Percentiles rank a stretch among this genome's conserved stretches.
Evolutionary conservation across 2,329 filamentous ascomycete species (phyloP).

Genomic region (Aspergillus melleus): DNA sequence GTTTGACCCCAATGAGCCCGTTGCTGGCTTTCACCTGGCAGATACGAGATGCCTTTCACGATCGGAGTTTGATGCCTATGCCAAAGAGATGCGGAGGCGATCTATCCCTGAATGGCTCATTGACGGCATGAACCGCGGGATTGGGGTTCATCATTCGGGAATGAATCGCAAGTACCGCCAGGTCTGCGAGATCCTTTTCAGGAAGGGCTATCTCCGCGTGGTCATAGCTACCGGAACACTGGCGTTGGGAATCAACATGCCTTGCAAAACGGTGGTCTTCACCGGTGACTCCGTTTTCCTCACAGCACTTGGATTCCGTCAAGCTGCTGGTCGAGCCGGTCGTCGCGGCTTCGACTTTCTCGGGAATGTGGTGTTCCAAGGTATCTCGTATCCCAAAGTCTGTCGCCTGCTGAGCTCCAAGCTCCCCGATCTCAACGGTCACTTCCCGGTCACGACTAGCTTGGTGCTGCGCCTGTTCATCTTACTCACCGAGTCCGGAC

Average conservation of each 20-base stretch:
- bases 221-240: slow-evolving; percentile 76
- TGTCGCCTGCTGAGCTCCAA: slow-evolving; percentile 70
- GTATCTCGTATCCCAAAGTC: slow-evolving; percentile 60
- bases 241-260: slow-evolving; percentile 79
- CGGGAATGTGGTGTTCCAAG: slow-evolving; percentile 78
- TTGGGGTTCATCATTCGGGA: slow-evolving; percentile 77
- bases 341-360: slow-evolving; percentile 78
- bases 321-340: slow-evolving; percentile 74
- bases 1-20: background rate
- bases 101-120: slow-evolving; percentile 52
- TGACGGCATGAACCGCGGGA: slow-evolving; percentile 62
- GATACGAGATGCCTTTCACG: background rate
- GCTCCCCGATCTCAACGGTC: slow-evolving; percentile 71
- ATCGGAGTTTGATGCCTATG: background rate
- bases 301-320: slow-evolving; percentile 73
- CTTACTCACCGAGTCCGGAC: slow-evolving; percentile 65
- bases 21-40: background rate
- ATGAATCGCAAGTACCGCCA: slow-evolving; percentile 78
- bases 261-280: slow-evolving; percentile 79
- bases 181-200: slow-evolving; percentile 43
- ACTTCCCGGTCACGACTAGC: slow-evolving; percentile 75
- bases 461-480: slow-evolving; percentile 69
- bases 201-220: slow-evolving; percentile 57
- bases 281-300: slow-evolving; percentile 71
- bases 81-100: slow-evolving; percentile 51